A percentile compares a stretch with the other conserved stretches of the same genome.
phyloP scores from a whole-genome alignment of 1,139 yeast genomes.

The Geotrichum fermentans region DNA sequence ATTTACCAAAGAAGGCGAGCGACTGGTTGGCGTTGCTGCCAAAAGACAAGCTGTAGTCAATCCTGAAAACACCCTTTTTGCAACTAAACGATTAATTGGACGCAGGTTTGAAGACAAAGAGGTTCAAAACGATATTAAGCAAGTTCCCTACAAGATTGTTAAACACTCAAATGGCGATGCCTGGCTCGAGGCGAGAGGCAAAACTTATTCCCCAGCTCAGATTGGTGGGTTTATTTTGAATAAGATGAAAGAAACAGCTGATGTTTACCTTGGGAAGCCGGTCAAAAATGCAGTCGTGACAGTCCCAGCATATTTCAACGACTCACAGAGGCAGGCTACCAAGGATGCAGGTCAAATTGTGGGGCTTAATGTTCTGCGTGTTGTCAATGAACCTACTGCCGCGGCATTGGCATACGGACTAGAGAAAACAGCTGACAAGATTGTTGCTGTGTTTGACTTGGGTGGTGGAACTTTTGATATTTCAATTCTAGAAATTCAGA shows the following conservation, averaged over 20 bases:
- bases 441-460: conserved; percentile 79
- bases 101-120: conserved; percentile 94
- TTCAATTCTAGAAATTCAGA: conserved; percentile 78
- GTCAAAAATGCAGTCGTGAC: conserved; percentile 92
- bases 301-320: too few species aligned
- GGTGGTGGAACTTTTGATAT: conserved; percentile 91
- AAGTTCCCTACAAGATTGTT: conserved; percentile 95
- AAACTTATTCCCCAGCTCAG: conserved; percentile 85
- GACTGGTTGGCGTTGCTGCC: conserved; percentile 97
- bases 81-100: conserved; percentile 98
- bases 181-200: conserved; percentile 96
- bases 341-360: conserved; percentile 98
- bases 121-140: conserved; percentile 93
- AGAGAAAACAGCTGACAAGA: conserved; percentile 70
- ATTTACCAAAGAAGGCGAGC: conserved; percentile 92
- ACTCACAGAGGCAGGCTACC: conserved; percentile 97
- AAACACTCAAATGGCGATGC: conserved; percentile 98
- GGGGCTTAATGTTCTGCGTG: conserved; percentile 92
- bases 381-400: conserved; percentile 98
- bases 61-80: conserved; percentile 95
- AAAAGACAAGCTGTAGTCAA: conserved; percentile 98
- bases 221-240: conserved; percentile 95
- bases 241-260: conserved; percentile 97
- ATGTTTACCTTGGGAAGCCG: conserved; percentile 77
- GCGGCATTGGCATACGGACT: conserved; percentile 98